These are phyloP conservation scores for Colletotrichum nymphaeae DNA, from an alignment of 2,329 filamentous ascomycete species.

Conservation along the genomic window DNA sequence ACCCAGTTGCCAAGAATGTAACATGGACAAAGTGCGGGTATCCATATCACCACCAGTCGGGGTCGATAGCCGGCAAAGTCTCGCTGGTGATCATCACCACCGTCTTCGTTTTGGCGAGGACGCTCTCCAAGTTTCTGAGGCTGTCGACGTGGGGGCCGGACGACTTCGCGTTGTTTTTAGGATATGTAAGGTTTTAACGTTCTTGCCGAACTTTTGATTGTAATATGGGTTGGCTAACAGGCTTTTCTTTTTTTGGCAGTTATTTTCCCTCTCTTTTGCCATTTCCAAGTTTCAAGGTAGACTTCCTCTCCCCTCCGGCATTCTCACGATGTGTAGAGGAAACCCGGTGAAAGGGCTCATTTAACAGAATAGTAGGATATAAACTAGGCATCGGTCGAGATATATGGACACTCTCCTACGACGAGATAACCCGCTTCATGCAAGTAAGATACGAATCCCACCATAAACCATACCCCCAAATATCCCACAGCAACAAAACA, in stretches of 20 bases:
- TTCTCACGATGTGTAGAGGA: no score
- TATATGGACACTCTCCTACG: slow-evolving; percentile 7
- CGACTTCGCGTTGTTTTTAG: slow-evolving; percentile 13
- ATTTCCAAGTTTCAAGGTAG: slow-evolving; percentile 21
- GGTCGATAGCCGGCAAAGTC: neutral
- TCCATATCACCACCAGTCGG: slow-evolving; percentile 3
- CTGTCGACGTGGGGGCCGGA: slow-evolving; percentile 24
- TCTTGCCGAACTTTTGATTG: no score
- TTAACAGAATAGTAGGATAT: neutral
- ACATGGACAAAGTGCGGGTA: slow-evolving; percentile 23
- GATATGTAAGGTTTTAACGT: slow-evolving; percentile 7
- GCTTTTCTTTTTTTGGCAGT: neutral
- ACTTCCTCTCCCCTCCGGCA: no score
- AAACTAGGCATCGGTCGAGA: slow-evolving; percentile 20
- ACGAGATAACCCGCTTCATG: slow-evolving; percentile 8
- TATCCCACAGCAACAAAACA: no score
- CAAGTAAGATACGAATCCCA: neutral
- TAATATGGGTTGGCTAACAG: neutral
- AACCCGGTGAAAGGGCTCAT: no score
- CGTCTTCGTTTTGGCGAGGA: slow-evolving; percentile 5
- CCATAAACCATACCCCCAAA: rapidly evolving
- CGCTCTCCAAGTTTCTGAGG: slow-evolving; percentile 11
- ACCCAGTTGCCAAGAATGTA: slow-evolving; percentile 18
- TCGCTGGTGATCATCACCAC: slow-evolving; percentile 1
- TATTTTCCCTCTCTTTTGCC: slow-evolving; percentile 14